Conservation (phyloP, 2,329 filamentous ascomycete species). For the Talaromyces sp. region DNA sequence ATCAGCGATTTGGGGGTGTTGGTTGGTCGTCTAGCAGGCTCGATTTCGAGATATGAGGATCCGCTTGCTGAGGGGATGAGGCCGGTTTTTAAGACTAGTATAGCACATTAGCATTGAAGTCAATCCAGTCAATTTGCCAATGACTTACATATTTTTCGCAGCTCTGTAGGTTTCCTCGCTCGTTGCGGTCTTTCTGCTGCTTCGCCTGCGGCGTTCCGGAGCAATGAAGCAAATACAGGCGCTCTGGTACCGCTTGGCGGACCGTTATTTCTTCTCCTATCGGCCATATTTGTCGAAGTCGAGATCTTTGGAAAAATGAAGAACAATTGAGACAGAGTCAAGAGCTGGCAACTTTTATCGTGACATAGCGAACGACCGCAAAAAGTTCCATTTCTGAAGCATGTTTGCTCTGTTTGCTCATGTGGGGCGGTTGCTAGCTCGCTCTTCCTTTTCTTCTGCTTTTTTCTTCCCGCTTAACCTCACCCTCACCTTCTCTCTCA, state of each 20-base stretch:
- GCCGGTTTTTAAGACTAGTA: constrained; percentile 79
- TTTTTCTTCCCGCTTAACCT: constrained; percentile 15
- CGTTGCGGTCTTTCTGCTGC: constrained; percentile 53
- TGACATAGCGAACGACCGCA: constrained; percentile 28
- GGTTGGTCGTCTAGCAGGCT: constrained; percentile 49
- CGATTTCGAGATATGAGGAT: constrained; percentile 66
- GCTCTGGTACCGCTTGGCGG: constrained; percentile 74
- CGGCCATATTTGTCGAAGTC: constrained; percentile 62
- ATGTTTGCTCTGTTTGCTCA: constrained; percentile 43
- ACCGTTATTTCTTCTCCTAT: constrained; percentile 87
- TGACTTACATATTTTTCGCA: constrained; percentile 80
- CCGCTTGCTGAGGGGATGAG: constrained; percentile 91
- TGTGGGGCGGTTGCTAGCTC: constrained; percentile 20
- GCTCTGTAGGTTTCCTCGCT: constrained; percentile 64
- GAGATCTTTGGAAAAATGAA: constrained; percentile 7
- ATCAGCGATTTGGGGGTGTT: constrained; percentile 50
- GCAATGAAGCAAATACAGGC: constrained; percentile 62
- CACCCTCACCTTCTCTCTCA: not conserved
- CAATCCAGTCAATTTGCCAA: constrained; percentile 17
- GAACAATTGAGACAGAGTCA: not conserved
- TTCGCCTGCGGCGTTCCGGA: constrained; percentile 49
- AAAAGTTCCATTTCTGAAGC: constrained; percentile 35
- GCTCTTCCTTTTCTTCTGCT: constrained; percentile 23
- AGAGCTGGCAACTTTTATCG: not conserved
- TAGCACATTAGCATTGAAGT: not conserved